Evolutionary conservation across 1,284 basidiomycete genomes (phyloP).

Genomic region (Leucoagaricus sp.): DNA sequence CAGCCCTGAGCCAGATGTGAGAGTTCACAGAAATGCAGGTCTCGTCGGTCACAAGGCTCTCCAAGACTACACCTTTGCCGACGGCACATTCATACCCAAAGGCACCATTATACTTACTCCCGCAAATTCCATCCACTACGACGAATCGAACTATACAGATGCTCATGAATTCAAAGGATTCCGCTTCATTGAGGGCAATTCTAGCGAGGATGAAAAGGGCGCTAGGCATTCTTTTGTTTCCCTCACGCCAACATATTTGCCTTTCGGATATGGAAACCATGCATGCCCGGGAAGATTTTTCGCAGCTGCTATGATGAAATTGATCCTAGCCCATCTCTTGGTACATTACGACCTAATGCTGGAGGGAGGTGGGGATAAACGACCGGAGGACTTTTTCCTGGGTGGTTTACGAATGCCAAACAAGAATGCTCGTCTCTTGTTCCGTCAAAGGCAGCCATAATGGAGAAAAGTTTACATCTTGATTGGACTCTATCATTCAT

Average conservation of each 20-base stretch:
- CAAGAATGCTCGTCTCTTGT: background rate
- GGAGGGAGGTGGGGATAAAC: slow-evolving; percentile 15
- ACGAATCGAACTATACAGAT: slow-evolving; percentile 7
- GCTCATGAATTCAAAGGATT: slow-evolving; percentile 14
- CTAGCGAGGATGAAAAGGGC: background rate
- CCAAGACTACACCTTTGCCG: slow-evolving; percentile 39
- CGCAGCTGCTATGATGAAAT: slow-evolving; percentile 36
- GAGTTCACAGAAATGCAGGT: slow-evolving; percentile 9
- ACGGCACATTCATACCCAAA: slow-evolving; percentile 38
- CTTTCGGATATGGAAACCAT: slow-evolving; percentile 12
- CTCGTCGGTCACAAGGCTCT: slow-evolving; percentile 30
- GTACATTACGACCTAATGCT: slow-evolving; percentile 39
- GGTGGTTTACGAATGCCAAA: slow-evolving; percentile 7
- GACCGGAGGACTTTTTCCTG: slow-evolving; percentile 27
- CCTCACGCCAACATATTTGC: slow-evolving; percentile 3
- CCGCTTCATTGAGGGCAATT: slow-evolving; percentile 13
- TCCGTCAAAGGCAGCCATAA: background rate
- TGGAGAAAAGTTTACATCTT: background rate
- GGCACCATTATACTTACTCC: slow-evolving; percentile 23
- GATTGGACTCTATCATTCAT: no score
- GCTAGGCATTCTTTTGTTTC: slow-evolving; percentile 1
- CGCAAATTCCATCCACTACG: slow-evolving; percentile 8
- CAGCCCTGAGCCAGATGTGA: background rate
- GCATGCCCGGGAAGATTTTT: slow-evolving; percentile 31
- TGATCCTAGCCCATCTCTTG: slow-evolving; percentile 37